Base-by-base conservation (phyloP, 2,329 filamentous ascomycete genomes). In the Aschersonia sp. region DNA sequence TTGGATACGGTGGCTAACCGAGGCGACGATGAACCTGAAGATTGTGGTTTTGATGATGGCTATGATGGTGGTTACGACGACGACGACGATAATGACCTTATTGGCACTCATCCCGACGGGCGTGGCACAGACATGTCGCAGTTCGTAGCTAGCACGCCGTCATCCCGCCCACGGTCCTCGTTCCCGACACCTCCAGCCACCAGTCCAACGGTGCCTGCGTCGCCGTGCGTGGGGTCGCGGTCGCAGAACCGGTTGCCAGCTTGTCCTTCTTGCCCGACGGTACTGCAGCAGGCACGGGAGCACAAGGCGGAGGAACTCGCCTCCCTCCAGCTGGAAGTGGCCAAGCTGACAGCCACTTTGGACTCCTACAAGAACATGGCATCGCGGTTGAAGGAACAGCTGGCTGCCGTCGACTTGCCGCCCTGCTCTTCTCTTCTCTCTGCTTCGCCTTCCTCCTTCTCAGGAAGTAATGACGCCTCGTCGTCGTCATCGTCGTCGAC, bases 161-260 rank as follows among this genome's bases (percentile, higher is more conserved):
- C 68, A 14, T 22, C 14, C 2, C 56, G 63, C 12, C 57, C 61
- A 42, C 58, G 61, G 43, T 57, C 60, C n/a, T 76, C 73, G 0
- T 77, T 78, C 52, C 70, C 70, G 5, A 76, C 74, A 0, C 76
- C 76, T 0, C 76, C 76, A 1, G 67, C 70, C 2, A 79, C 76
- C 0, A 79, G 75, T 42, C 71, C 72, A 1, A 53, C 61, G 0
- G 50, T 62, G 0, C 58, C 52, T 50, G 49, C 56, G 0, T 69
- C 70, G 2, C 72, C 73, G 0, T 64, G 57, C 41, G 67, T 41
- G 11, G 35, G 52, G 1, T 48, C 54, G 5, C 49, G 4, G 2
- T 62, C 62, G 0, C 57, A 69, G 47, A 54, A 53, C 1, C 66
- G 65, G 1, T 63, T 71, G 0, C 72, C 76, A 51, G 62, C 60